Base-by-base conservation (phyloP, 495 filamentous ascomycete genomes). In the Penicillium silybi region DNA sequence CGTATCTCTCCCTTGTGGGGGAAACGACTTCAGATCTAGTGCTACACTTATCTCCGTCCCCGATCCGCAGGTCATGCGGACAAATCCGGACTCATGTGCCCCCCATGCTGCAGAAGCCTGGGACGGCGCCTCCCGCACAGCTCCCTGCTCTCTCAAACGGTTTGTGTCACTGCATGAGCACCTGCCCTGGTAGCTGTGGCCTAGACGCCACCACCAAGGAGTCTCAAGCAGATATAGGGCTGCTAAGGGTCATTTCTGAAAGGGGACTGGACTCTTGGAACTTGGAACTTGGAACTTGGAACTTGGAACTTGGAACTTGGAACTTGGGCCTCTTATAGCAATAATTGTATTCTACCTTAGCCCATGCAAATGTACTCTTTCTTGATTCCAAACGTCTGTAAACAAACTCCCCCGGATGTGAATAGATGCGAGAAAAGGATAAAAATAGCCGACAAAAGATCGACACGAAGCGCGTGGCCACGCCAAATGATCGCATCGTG, bases 401-500 rank as follows among this genome's bases (percentile, higher is more conserved):
- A 3, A 0, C 10, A 32, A 3, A 32, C 22, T 6, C 6, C 22
- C 6, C 22, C 22, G 22, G 8, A 10, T 29, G 26, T 29, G 7
- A 5, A 1, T 1, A 29, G 11, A 8, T 8, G 26, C 26, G 25
- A 26, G 25, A 29, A 13, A 32, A 32, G 11, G 1, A 32, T 32
- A 32, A 13, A 32, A 32, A 32, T 29, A 32, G 29, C 29, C 7
- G 29, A 32, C 29, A 4, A 32, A 32, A 32, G 52, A 54, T 48
- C 46, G 41, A n/a, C n/a, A n/a, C n/a, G 19, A 20, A 17, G 46
- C 61, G 54, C 54, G 55, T 63, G 56, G 50, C 29, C 29, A 25
- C n/a, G 41, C 35, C 58, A 48, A 50, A 49, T 49, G 54, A 58
- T 50, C 58, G 48, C 11, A 56, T 61, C 61, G 48, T 50, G 51